Percentiles rank a stretch among this genome's conserved stretches.
Evolutionary conservation across 805 yeast genomes (phyloP).

Genomic region (Lipomyces yamadae): DNA sequence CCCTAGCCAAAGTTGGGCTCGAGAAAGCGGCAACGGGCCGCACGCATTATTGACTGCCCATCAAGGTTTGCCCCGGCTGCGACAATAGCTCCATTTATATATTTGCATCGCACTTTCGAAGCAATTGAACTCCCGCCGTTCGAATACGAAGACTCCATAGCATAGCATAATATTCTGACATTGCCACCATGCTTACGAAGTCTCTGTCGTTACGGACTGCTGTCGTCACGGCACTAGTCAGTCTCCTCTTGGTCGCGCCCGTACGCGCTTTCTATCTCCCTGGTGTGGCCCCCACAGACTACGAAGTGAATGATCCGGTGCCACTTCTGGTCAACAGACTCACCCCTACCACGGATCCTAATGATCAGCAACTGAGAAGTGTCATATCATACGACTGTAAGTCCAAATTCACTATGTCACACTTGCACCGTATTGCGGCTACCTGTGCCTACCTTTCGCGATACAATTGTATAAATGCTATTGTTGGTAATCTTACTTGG

Average conservation of each 20-base stretch:
- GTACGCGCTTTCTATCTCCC: constrained; percentile 81
- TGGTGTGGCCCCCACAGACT: constrained; percentile 94
- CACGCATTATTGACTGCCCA: too few relatives aligned
- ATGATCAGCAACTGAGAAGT: constrained; percentile 42
- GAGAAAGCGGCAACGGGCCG: too few relatives aligned
- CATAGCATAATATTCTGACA: background rate
- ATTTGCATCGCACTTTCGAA: background rate
- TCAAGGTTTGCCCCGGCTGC: background rate
- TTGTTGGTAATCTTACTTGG: background rate
- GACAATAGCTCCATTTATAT: background rate
- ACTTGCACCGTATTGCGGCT: background rate
- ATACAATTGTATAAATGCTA: background rate
- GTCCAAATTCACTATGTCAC: constrained; percentile 13
- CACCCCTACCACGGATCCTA: constrained; percentile 68
- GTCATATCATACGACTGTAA: constrained; percentile 48
- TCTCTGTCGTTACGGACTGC: constrained; percentile 5
- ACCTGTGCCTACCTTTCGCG: too few relatives aligned
- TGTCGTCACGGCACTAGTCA: constrained; percentile 5
- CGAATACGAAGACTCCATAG: background rate
- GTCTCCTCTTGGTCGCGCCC: constrained; percentile 26
- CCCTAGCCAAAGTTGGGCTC: too few relatives aligned
- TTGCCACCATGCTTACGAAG: constrained; percentile 6
- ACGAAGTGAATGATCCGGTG: constrained; percentile 69
- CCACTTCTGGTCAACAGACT: constrained; percentile 87
- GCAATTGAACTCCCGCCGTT: background rate